Evolutionary conservation across 2,329 filamentous ascomycete species (phyloP), one percentile per base, ranked within the genome.

Genomic region (Hysterium pulicare): DNA sequence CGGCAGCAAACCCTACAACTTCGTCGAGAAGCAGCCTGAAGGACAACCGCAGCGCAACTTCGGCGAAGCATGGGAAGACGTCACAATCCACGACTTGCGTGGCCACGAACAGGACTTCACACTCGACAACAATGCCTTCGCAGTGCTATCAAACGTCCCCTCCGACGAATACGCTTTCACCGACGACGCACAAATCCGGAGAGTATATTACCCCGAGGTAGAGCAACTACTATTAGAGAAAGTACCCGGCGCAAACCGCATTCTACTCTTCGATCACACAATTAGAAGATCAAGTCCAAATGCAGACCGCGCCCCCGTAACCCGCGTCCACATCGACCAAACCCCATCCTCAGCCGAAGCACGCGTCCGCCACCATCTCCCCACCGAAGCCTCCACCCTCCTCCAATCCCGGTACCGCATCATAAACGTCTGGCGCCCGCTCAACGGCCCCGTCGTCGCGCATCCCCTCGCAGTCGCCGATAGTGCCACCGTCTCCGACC

Each of bases 211-310:
- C 71, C 85, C 88, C 0, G 89, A 95, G 62, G 79, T 95, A 7
- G 84, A 90, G 68, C 64, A 76, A 37, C 71, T 95, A 20, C 71
- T 96, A 1, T 70, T 90, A 2, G 70, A 79, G 11, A 67, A 80
- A 44, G 73, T 94, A 13, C 82, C 84, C 0, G 86, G 84, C 40
- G 76, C 79, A 20, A 75, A 78, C 43, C 75, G 76, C 4, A 73
- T 95, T 22, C 72, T 87, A 53, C 71, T 95, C 60, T 95, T 95
- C 69, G 89, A 95, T 72, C 87, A 95, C 71, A 95, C 89, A 6
- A 81, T 95, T 63, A 84, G 90, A n/a, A 79, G 86, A 32, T 73
- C 79, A 9, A 61, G 67, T 2, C 76, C 81, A 0, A 66, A 71
- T 40, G 78, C 85, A 0, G 64, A 67, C n/a, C 79, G 89, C 36